These are phyloP conservation scores for Xylaria scruposa DNA, from an alignment of 495 filamentous ascomycete genomes.

Conservation along the genomic window DNA sequence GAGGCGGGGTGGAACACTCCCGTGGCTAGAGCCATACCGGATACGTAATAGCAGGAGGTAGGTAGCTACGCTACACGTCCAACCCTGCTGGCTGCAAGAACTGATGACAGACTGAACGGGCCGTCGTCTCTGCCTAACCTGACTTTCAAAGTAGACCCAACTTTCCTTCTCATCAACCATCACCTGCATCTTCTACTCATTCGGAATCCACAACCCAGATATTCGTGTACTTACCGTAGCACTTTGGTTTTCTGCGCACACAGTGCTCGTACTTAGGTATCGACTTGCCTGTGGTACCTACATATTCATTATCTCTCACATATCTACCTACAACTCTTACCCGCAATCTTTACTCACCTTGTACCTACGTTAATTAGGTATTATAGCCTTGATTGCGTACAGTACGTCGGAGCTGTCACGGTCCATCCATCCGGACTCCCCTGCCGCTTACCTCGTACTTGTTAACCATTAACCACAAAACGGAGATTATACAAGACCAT, in stretches of 20 bases:
- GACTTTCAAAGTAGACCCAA: neutral
- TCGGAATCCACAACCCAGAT: slow-evolving; percentile 4
- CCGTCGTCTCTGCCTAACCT: slow-evolving; percentile 13
- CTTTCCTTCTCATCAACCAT: slow-evolving; percentile 8
- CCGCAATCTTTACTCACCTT: neutral
- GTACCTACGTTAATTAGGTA: neutral
- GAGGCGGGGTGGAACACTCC: slow-evolving; percentile 10
- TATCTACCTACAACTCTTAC: neutral
- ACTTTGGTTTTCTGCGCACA: neutral
- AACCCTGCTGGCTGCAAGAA: slow-evolving; percentile 13
- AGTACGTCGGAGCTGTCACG: neutral
- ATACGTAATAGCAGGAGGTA: slow-evolving; percentile 15
- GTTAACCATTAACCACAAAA: neutral
- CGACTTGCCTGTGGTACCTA: neutral
- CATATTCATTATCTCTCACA: neutral
- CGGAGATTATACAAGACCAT: slow-evolving; percentile 7
- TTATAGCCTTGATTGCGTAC: neutral
- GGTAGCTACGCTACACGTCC: neutral
- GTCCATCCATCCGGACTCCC: slow-evolving; percentile 7
- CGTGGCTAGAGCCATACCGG: neutral
- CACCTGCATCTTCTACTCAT: slow-evolving; percentile 3
- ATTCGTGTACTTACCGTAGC: neutral
- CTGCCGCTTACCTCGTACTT: slow-evolving; percentile 4
- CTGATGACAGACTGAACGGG: slow-evolving; percentile 15
- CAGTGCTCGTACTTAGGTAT: neutral